Conservation (phyloP, 1,139 yeast species). For the Geotrichum armillariae region DNA sequence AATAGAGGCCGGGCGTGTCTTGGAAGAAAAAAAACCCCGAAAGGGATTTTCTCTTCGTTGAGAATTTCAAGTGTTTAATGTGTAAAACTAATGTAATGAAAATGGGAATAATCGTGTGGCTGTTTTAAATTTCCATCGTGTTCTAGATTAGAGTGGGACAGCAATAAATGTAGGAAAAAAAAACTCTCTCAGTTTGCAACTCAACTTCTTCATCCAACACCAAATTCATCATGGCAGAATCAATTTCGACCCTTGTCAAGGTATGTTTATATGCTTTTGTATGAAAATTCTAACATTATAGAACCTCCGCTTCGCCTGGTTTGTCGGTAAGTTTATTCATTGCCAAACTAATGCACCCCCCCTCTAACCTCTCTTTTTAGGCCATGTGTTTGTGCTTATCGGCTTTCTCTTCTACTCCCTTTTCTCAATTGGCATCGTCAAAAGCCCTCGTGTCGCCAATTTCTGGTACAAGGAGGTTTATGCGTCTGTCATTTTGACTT, state of each 20-base stretch:
- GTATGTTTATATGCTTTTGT: no score
- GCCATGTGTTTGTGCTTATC: conserved; percentile 67
- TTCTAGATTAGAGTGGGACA: conserved; percentile 3
- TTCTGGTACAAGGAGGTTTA: conserved; percentile 63
- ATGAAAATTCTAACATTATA: no score
- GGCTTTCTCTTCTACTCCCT: conserved; percentile 56
- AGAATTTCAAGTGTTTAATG: background rate
- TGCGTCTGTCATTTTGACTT: conserved; percentile 67
- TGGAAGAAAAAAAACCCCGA: conserved; percentile 55
- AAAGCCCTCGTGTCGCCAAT: conserved; percentile 34
- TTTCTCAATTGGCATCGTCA: conserved; percentile 42
- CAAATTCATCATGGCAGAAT: background rate
- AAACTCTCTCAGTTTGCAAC: background rate
- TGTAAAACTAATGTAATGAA: background rate
- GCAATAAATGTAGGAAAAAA: background rate
- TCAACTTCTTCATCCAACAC: conserved; percentile 1
- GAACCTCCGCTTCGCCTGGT: conserved; percentile 23
- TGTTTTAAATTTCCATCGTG: background rate
- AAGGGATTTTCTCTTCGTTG: conserved; percentile 55
- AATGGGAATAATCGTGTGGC: background rate
- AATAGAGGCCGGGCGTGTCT: conserved; percentile 68
- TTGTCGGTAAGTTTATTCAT: conserved; percentile 16
- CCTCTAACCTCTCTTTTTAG: conserved; percentile 21
- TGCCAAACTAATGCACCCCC: background rate
- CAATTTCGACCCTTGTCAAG: background rate